Conservation (phyloP, 768 basidiomycete genomes). For the Lactifluus subvellereus region DNA sequence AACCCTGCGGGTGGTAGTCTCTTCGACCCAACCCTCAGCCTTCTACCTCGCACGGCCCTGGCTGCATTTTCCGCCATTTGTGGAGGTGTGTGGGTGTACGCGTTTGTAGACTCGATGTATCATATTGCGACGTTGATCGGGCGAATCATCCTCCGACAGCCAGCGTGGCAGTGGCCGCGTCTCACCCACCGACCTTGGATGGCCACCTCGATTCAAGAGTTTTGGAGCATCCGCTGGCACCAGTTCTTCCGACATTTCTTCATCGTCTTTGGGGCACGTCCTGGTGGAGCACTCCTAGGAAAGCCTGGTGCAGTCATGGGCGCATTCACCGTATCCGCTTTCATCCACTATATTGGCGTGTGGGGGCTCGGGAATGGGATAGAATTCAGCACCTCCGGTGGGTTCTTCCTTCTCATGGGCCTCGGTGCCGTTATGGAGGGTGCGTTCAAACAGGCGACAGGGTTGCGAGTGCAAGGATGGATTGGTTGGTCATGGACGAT, state of each 20-base stretch:
- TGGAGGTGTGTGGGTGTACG: conserved; percentile 17
- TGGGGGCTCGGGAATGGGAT: conserved; percentile 54
- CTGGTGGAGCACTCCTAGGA: conserved; percentile 39
- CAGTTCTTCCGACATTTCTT: conserved; percentile 31
- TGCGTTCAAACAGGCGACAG: conserved; percentile 39
- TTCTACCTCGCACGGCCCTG: background rate
- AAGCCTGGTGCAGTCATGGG: conserved; percentile 47
- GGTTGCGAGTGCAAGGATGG: conserved; percentile 42
- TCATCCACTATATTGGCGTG: conserved; percentile 52
- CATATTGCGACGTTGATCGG: conserved; percentile 24
- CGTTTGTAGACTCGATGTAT: conserved; percentile 25
- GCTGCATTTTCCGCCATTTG: background rate
- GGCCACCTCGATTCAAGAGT: conserved; percentile 22
- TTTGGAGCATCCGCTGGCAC: conserved; percentile 40
- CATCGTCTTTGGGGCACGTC: conserved; percentile 30
- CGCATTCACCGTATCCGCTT: conserved; percentile 52
- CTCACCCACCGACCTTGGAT: conserved; percentile 31
- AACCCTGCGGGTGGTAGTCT: background rate
- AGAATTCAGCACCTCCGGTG: conserved; percentile 39
- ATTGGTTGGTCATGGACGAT: conserved; percentile 49
- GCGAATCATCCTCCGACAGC: conserved; percentile 24
- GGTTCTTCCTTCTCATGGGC: conserved; percentile 55
- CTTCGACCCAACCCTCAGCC: conserved; percentile 3
- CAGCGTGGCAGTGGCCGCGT: conserved; percentile 33
- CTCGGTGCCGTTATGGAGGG: conserved; percentile 47